Percentiles rank a stretch among this genome's conserved stretches.
Evolutionary conservation across 2,329 filamentous ascomycete species (phyloP).

Genomic region (Parastagonospora avenae): DNA sequence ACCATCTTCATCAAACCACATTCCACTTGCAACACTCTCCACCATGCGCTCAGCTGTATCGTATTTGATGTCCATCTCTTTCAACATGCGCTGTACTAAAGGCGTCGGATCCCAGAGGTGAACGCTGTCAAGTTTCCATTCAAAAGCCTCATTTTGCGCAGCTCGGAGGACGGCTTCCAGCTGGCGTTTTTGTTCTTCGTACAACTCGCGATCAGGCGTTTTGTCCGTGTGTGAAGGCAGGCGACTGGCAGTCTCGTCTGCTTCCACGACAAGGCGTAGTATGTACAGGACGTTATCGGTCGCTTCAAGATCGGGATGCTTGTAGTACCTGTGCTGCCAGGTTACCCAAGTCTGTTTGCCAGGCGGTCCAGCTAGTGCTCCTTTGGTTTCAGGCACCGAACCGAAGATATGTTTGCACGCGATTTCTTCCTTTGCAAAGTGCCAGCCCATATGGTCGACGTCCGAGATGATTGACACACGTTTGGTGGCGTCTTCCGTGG

Average conservation of each 20-base stretch:
- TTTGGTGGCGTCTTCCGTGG: slow-evolving; percentile 46
- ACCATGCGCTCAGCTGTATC: slow-evolving; percentile 57
- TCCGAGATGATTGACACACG: slow-evolving; percentile 70
- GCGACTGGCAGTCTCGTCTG: slow-evolving; percentile 13
- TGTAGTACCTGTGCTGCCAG: slow-evolving; percentile 62
- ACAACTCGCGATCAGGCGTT: slow-evolving; percentile 47
- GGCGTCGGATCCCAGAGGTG: slow-evolving; percentile 80
- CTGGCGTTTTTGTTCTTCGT: slow-evolving; percentile 9
- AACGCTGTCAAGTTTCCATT: slow-evolving; percentile 70
- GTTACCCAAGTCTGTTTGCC: slow-evolving; percentile 68
- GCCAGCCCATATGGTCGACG: slow-evolving; percentile 70
- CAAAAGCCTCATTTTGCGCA: slow-evolving; percentile 69
- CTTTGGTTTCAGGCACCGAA: slow-evolving; percentile 62
- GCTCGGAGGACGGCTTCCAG: slow-evolving; percentile 63
- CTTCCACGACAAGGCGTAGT: slow-evolving; percentile 68
- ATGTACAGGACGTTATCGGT: slow-evolving; percentile 68
- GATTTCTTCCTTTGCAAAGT: slow-evolving; percentile 76
- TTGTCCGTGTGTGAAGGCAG: slow-evolving; percentile 7
- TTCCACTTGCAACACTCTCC: slow-evolving; percentile 69
- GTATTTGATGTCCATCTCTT: slow-evolving; percentile 15
- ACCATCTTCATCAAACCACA: slow-evolving; percentile 62
- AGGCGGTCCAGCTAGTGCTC: slow-evolving; percentile 63
- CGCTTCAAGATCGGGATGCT: slow-evolving; percentile 46
- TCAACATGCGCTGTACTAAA: slow-evolving; percentile 30
- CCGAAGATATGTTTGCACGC: slow-evolving; percentile 65